These are phyloP conservation scores for Tuber calosporum DNA, from an alignment of 495 filamentous ascomycete species.

Conservation along the genomic window DNA sequence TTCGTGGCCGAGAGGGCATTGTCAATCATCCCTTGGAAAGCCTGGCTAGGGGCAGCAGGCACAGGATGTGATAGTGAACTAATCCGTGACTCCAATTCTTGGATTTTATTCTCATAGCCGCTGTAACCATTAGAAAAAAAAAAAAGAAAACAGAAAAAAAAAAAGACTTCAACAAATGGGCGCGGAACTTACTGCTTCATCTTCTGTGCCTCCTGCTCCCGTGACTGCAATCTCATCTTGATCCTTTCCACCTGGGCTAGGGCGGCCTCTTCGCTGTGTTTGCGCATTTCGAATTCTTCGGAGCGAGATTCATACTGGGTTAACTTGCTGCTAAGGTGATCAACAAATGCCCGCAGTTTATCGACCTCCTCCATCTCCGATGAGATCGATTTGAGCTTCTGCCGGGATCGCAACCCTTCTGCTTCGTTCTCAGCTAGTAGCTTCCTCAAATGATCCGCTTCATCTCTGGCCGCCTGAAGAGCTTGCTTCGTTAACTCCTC, in stretches of 20 bases:
- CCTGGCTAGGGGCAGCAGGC: constrained; percentile 33
- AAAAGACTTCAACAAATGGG: constrained; percentile 26
- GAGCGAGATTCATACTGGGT: constrained; percentile 55
- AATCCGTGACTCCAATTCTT: constrained; percentile 45
- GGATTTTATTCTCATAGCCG: constrained; percentile 46
- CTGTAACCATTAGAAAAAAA: constrained; percentile 46
- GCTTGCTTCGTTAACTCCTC: constrained; percentile 50
- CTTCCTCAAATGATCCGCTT: constrained; percentile 52
- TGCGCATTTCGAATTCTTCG: constrained; percentile 49
- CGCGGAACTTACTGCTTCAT: constrained; percentile 39
- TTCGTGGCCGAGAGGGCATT: constrained; percentile 46
- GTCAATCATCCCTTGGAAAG: constrained; percentile 48
- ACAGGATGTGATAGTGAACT: constrained; percentile 42
- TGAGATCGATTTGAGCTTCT: constrained; percentile 55
- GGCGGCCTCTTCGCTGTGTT: constrained; percentile 50
- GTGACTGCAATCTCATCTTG: constrained; percentile 49
- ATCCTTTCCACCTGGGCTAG: constrained; percentile 50
- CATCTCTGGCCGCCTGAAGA: constrained; percentile 48
- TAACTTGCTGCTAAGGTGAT: constrained; percentile 52
- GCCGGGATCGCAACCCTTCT: constrained; percentile 52
- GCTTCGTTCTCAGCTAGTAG: constrained; percentile 57
- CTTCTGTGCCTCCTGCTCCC: constrained; percentile 50
- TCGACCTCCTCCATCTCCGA: constrained; percentile 55
- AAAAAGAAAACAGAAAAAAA: no score
- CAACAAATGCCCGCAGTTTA: constrained; percentile 52